Evolutionary conservation across 371 early-diverging fungal genomes (phyloP).

Genomic region (Catenaria anguillulae): DNA sequence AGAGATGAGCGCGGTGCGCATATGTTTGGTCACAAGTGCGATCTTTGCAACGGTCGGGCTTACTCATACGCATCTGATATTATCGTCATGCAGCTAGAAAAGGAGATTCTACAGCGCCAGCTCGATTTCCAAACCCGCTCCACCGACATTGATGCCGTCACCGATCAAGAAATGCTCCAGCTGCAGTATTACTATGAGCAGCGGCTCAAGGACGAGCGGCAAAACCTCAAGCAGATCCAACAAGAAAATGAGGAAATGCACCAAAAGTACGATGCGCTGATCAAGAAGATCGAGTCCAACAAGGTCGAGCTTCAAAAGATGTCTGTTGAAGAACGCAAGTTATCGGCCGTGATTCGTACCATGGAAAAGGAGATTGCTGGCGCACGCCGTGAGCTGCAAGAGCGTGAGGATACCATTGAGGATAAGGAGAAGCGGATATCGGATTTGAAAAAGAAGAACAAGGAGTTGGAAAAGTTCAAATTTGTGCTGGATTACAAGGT

Average conservation of each 20-base stretch:
- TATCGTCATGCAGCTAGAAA: constrained; percentile 7
- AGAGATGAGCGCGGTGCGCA: constrained; percentile 9
- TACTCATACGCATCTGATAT: too few relatives aligned
- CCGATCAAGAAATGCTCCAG: constrained; percentile 12
- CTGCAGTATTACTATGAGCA: constrained; percentile 24
- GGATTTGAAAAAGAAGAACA: constrained; percentile 41
- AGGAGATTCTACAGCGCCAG: neutral
- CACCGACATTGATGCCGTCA: constrained; percentile 10
- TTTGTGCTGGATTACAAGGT: constrained; percentile 46
- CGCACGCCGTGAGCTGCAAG: constrained; percentile 30
- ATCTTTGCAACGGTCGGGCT: too few relatives aligned
- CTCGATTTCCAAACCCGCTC: constrained; percentile 5
- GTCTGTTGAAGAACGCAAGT: constrained; percentile 33
- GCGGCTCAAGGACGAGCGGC: constrained; percentile 34
- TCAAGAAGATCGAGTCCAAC: constrained; percentile 33
- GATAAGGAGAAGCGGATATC: constrained; percentile 41
- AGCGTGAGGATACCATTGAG: constrained; percentile 38
- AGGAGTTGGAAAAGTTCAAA: constrained; percentile 45
- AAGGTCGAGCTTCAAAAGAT: constrained; percentile 36
- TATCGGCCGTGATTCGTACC: constrained; percentile 32
- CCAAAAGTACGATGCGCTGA: constrained; percentile 36
- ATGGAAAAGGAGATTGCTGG: constrained; percentile 39
- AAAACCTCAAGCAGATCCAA: constrained; percentile 29
- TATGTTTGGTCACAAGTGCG: too few relatives aligned
- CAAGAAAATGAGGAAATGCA: constrained; percentile 41